Evolutionary conservation across 805 yeast genomes (phyloP), one percentile per base, ranked within the genome.

Genomic region (Martiniozyma abietophila): DNA sequence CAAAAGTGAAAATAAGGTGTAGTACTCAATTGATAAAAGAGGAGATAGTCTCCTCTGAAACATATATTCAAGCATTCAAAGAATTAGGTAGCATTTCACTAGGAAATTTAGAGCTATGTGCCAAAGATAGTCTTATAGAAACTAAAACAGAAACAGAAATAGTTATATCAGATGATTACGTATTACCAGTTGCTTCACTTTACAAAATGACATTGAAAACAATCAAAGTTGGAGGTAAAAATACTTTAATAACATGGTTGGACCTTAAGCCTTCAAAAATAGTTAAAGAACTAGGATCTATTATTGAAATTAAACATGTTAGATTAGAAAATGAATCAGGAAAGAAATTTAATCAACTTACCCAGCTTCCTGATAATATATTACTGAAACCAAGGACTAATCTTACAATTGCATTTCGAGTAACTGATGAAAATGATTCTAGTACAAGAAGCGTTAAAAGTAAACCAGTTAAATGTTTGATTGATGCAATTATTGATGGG

Each of bases 161-260:
- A 19, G 16, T 36, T 8, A 32, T 44, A 4, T 33, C 43, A 8
- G 18, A 29, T 5, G 34, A 36, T 4, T 20, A 32, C 11, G 33
- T 42, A 4, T 18, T 50, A 10, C 34, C 29, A n/a, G 40, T 53
- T 17, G 41, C 46, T 8, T 54, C 58, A 1, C 33, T 53, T 5
- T 53, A 48, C 26, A 53, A 49, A 35, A 50, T 51, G 54, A 34
- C 48, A 29, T 44, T 53, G 32, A 48, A 44, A 28, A 50, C 49
- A 5, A 41, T 47, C 18, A 48, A 42, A 25, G 39, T 53, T 8
- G n/a, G n/a, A n/a, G n/a, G n/a, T n/a, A 56, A 51, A 24, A 50
- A 50, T 29, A 41, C 43, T 5, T 25, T 53, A n/a, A n/a, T n/a
- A n/a, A 40, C 53, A 2, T 50, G 54, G 19, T 36, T 53, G 19